Conservation (phyloP, 139 green algal genomes). For the Marvania coccoides region DNA sequence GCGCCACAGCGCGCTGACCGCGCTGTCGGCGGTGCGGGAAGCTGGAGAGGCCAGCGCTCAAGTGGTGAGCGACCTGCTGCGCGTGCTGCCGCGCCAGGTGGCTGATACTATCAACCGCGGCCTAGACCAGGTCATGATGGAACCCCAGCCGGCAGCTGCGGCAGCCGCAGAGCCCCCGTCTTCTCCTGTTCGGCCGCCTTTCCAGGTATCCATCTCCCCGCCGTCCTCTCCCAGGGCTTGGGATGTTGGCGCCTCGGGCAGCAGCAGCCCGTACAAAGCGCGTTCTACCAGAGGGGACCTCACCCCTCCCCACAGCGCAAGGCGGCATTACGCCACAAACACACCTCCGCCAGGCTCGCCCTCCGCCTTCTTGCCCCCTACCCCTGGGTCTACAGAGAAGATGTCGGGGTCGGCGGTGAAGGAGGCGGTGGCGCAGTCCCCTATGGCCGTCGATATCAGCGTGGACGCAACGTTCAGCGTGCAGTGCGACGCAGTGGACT, state of each 20-base stretch:
- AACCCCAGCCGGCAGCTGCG: not conserved
- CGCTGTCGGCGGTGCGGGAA: conserved; percentile 25
- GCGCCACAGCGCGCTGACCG: conserved; percentile 25
- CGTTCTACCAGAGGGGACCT: too few species aligned
- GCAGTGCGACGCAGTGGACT: too few species aligned
- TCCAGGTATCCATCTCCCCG: not conserved
- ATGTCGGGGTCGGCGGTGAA: too few species aligned
- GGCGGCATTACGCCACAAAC: too few species aligned
- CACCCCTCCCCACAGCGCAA: too few species aligned
- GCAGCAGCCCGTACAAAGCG: too few species aligned
- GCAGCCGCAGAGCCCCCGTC: not conserved
- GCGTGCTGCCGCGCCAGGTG: conserved; percentile 11
- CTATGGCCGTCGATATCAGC: not conserved
- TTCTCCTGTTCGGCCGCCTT: not conserved
- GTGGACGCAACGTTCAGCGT: not conserved
- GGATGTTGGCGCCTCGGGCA: too few species aligned
- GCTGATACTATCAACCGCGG: not conserved
- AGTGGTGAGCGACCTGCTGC: conserved; percentile 9
- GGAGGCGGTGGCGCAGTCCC: too few species aligned
- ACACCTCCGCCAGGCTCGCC: too few species aligned
- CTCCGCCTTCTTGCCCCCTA: too few species aligned
- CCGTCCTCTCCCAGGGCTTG: too few species aligned
- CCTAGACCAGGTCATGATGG: not conserved
- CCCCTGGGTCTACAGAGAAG: too few species aligned
- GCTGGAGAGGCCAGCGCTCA: conserved; percentile 2